Evolutionary conservation across 2,329 filamentous ascomycete genomes (phyloP).

Genomic region (Orbilia javanica): DNA sequence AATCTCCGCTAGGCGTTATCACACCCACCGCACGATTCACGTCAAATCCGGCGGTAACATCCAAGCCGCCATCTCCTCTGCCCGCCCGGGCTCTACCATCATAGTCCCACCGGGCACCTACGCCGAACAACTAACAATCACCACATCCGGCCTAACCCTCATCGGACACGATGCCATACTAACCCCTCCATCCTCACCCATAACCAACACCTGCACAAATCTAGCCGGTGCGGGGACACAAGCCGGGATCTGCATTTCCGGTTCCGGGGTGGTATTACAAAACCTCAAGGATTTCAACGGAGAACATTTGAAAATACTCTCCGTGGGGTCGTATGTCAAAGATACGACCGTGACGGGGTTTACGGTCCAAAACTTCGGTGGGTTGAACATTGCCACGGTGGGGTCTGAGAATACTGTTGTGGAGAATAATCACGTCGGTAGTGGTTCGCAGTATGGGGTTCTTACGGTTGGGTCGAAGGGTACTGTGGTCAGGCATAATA

Average conservation of each 20-base stretch:
- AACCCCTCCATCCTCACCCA: background rate
- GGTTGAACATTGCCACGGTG: background rate
- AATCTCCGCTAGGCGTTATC: background rate
- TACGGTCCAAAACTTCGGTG: background rate
- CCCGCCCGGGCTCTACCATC: background rate
- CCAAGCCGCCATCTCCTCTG: background rate
- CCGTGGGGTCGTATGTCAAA: background rate
- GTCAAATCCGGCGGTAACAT: background rate
- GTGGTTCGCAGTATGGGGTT: background rate
- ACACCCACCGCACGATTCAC: background rate
- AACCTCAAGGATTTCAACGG: background rate
- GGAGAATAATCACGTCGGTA: background rate
- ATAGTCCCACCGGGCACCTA: background rate
- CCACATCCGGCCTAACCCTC: background rate
- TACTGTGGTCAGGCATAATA: background rate
- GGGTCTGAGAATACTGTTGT: background rate
- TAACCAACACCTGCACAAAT: background rate
- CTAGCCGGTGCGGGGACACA: background rate
- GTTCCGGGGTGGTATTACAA: background rate
- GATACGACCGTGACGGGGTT: background rate
- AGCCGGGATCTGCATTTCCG: background rate
- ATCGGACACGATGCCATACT: background rate
- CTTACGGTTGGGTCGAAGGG: background rate
- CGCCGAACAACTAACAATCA: constrained; percentile 2
- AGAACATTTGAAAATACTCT: background rate